A percentile compares a stretch with the other conserved stretches of the same genome.
Conservation (phyloP, 2,329 filamentous ascomycete genomes). For the Zopfia rhizophila region DNA sequence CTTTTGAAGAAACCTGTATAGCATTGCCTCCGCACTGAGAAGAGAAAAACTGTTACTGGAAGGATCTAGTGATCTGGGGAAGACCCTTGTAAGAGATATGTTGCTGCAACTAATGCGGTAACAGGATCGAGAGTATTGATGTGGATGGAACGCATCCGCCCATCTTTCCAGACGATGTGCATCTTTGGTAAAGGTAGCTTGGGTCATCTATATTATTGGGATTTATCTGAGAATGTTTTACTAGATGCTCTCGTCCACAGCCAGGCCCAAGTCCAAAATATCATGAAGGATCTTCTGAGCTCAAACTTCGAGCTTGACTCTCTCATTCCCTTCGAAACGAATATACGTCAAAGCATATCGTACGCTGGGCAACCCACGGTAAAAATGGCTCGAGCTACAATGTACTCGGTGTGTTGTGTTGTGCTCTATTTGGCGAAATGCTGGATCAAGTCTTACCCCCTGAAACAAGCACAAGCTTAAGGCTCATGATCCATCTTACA, state of each 20-base stretch:
- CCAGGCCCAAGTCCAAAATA: constrained; percentile 18
- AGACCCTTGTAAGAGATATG: constrained; percentile 29
- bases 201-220: neutral
- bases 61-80: constrained; percentile 28
- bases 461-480: constrained; percentile 20
- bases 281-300: constrained; percentile 21
- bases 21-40: neutral
- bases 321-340: constrained; percentile 29
- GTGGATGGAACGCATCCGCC: constrained; percentile 33
- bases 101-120: constrained; percentile 20
- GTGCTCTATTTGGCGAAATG: constrained; percentile 25
- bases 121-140: constrained; percentile 23
- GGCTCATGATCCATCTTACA: constrained; percentile 28
- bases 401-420: constrained; percentile 28
- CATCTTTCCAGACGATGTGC: constrained; percentile 26
- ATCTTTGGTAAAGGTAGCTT: constrained; percentile 27
- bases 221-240: no score
- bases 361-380: constrained; percentile 26
- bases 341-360: constrained; percentile 26
- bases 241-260: constrained; percentile 5
- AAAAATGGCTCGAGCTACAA: constrained; percentile 18
- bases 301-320: constrained; percentile 30
- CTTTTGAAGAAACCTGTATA: constrained; percentile 24
- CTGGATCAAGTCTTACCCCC: constrained; percentile 25
- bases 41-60: constrained; percentile 3